phyloP scores from a whole-genome alignment of 495 filamentous ascomycete species.

The Pseudoneurospora amorphoporcata region DNA sequence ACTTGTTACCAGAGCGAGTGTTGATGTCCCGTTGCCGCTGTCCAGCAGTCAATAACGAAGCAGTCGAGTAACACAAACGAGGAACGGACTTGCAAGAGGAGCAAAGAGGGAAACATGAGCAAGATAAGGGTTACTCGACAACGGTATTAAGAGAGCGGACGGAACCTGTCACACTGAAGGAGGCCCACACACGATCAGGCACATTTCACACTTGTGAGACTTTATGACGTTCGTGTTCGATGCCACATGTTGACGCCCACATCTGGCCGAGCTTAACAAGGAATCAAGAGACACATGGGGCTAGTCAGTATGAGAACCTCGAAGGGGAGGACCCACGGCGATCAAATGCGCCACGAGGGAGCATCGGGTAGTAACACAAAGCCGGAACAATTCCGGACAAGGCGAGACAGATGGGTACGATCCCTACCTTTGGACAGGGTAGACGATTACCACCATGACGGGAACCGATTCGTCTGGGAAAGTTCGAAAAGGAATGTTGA shows the following conservation, averaged over 20 bases:
- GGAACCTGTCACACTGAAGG: not conserved
- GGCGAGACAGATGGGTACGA: not conserved
- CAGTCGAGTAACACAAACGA: not conserved
- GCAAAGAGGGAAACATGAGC: slow-evolving; percentile 2
- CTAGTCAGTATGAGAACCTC: not conserved
- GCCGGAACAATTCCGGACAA: not conserved
- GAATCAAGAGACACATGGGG: not conserved
- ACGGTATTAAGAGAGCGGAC: slow-evolving; percentile 1
- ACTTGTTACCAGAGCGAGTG: slow-evolving; percentile 6
- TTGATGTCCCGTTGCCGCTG: slow-evolving; percentile 18
- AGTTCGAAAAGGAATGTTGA: not conserved
- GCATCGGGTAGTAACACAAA: not conserved
- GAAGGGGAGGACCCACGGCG: not conserved
- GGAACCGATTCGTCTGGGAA: not conserved
- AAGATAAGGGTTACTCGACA: not conserved
- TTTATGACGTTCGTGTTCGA: not conserved
- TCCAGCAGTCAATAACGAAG: slow-evolving; percentile 18
- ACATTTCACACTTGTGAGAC: not conserved
- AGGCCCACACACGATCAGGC: not conserved
- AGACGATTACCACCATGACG: not conserved
- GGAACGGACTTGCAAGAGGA: not conserved
- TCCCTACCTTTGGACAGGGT: not conserved
- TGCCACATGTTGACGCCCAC: not conserved
- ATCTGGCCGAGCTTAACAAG: not conserved
- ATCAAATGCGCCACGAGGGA: not conserved